Percentiles rank a stretch among this genome's conserved stretches.
These are phyloP conservation scores for Entomophthora muscae DNA, from an alignment of 371 early-diverging fungal species.

Conservation along the genomic window DNA sequence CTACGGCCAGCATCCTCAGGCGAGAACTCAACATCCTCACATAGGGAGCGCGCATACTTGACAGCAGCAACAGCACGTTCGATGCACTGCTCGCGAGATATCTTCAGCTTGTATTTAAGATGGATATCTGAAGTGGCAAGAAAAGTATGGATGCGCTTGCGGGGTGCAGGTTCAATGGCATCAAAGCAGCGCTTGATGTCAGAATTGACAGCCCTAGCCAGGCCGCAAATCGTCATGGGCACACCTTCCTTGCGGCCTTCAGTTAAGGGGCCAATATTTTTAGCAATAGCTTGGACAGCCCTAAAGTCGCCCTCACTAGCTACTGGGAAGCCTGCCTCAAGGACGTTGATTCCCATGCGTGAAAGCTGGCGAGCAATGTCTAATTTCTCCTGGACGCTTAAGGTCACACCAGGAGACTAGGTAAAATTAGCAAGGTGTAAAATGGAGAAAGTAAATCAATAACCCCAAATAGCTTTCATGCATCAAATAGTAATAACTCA, in stretches of 20 bases:
- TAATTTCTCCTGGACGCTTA: constrained; percentile 79
- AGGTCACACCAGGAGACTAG: constrained; percentile 90
- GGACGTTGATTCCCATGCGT: constrained; percentile 79
- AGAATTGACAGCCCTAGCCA: constrained; percentile 67
- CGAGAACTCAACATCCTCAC: constrained; percentile 83
- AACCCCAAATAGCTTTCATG: no score
- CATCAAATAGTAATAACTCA: no score
- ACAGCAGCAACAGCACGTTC: constrained; percentile 71
- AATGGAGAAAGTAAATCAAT: no score
- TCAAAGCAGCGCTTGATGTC: constrained; percentile 84
- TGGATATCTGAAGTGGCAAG: constrained; percentile 93
- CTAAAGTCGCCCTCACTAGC: constrained; percentile 89
- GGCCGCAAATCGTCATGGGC: constrained; percentile 77
- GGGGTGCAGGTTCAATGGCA: constrained; percentile 68
- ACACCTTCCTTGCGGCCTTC: constrained; percentile 60
- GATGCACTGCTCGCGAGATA: constrained; percentile 71
- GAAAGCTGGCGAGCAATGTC: constrained; percentile 82
- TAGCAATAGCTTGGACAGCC: constrained; percentile 83
- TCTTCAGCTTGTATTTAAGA: constrained; percentile 79
- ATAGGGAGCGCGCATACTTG: constrained; percentile 49
- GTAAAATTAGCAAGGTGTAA: no score
- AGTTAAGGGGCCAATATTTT: constrained; percentile 72
- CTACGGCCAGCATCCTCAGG: constrained; percentile 88
- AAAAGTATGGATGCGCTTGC: constrained; percentile 81
- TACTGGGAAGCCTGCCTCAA: constrained; percentile 89